Percentiles rank a stretch among this genome's conserved stretches.
Evolutionary conservation across 805 yeast species (phyloP).

Genomic region (Myxozyma mucilagina): DNA sequence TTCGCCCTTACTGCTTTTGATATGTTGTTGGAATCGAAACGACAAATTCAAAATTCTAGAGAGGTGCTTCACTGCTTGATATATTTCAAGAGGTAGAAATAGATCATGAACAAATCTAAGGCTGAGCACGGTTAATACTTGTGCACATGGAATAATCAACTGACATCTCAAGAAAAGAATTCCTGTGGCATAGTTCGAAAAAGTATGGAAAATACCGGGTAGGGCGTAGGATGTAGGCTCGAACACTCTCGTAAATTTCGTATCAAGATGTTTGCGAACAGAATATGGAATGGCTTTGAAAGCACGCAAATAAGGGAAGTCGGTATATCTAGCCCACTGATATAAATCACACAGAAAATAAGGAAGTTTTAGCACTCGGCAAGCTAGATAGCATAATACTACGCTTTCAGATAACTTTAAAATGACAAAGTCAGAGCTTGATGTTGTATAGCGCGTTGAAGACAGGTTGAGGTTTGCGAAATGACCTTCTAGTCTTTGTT

Average conservation of each 20-base stretch:
- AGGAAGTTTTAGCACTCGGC: constrained; percentile 25
- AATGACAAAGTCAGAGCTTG: constrained; percentile 9
- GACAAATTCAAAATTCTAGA: background rate
- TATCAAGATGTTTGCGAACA: constrained; percentile 16
- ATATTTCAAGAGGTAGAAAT: constrained; percentile 26
- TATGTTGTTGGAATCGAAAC: constrained; percentile 1
- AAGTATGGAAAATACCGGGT: constrained; percentile 19
- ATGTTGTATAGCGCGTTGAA: background rate
- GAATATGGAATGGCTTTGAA: constrained; percentile 6
- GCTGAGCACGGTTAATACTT: background rate
- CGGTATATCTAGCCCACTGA: constrained; percentile 6
- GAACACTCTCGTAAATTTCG: constrained; percentile 11
- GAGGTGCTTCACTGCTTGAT: constrained; percentile 17
- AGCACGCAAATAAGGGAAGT: constrained; percentile 27
- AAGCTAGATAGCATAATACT: constrained; percentile 21
- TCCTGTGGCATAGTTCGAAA: background rate
- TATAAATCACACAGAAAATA: constrained; percentile 23
- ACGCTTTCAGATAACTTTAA: constrained; percentile 19
- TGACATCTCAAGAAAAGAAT: background rate
- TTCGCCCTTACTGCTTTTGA: background rate
- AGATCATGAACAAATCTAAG: constrained; percentile 18
- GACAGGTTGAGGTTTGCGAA: constrained; percentile 8
- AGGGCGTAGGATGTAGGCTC: constrained; percentile 21
- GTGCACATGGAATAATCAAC: constrained; percentile 5
- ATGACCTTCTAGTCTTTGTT: background rate